Evolutionary conservation across 1,284 basidiomycete species (phyloP).

Genomic region (Trametes sp.): DNA sequence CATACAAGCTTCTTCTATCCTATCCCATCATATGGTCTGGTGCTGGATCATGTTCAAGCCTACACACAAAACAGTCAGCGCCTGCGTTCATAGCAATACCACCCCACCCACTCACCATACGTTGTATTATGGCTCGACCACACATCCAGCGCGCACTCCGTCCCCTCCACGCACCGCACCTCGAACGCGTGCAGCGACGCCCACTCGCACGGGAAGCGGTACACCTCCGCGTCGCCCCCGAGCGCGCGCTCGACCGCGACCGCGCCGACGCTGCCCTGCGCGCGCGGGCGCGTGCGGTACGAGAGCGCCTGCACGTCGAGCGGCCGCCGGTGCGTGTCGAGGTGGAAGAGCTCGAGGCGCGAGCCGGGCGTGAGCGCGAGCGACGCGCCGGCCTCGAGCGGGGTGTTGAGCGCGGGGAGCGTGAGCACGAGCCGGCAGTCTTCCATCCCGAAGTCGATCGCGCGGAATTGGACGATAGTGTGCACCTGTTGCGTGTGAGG

Average conservation of each 20-base stretch:
- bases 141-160: conserved; percentile 25
- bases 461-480: conserved; percentile 36
- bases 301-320: conserved; percentile 31
- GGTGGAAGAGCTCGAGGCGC: conserved; percentile 30
- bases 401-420: conserved; percentile 27
- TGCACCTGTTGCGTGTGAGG: too few relatives aligned
- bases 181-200: conserved; percentile 29
- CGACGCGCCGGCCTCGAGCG: conserved; percentile 21
- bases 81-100: too few relatives aligned
- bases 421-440: conserved; percentile 34
- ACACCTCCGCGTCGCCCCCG: conserved; percentile 18
- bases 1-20: neutral
- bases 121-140: conserved; percentile 33
- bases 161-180: conserved; percentile 25
- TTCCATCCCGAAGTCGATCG: conserved; percentile 41
- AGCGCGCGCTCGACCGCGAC: conserved; percentile 4
- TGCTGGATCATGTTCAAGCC: conserved; percentile 14
- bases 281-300: conserved; percentile 26
- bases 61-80: neutral
- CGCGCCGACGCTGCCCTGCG: conserved; percentile 23
- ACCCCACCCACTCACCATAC: conserved; percentile 20
- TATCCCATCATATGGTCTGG: conserved; percentile 7
- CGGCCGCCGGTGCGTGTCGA: conserved; percentile 16
- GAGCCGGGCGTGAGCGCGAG: conserved; percentile 16
- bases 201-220: conserved; percentile 27